Conservation (phyloP, 2,329 filamentous ascomycete genomes). For the Trichoderma simmonsii region DNA sequence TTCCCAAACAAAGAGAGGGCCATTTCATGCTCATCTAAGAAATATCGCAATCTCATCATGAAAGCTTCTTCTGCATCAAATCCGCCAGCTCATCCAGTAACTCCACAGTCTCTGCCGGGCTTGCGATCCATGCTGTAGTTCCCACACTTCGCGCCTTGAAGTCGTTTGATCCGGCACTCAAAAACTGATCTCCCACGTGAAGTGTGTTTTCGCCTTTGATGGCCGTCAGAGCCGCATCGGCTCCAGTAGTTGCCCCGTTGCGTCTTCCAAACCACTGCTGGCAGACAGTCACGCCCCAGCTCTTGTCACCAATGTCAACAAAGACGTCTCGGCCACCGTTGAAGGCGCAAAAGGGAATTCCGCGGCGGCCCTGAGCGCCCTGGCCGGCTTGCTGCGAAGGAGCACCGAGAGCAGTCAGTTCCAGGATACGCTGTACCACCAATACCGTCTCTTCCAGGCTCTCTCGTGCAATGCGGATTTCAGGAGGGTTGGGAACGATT, state of each 20-base stretch:
- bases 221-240: slow-evolving; percentile 24
- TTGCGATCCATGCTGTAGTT: slow-evolving; percentile 97
- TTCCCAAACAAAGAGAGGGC: not conserved
- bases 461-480: slow-evolving; percentile 74
- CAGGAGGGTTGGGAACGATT: slow-evolving; percentile 63
- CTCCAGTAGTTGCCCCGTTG: not conserved
- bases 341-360: slow-evolving; percentile 91
- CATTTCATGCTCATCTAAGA: not conserved
- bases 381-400: slow-evolving; percentile 29
- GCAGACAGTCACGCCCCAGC: slow-evolving; percentile 88
- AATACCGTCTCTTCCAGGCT: slow-evolving; percentile 93
- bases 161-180: slow-evolving; percentile 93
- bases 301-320: slow-evolving; percentile 97
- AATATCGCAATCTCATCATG: slow-evolving; percentile 11
- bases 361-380: slow-evolving; percentile 17
- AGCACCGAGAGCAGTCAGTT: slow-evolving; percentile 62
- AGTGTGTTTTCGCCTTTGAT: slow-evolving; percentile 76
- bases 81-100: slow-evolving; percentile 77
- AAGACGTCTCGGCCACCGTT: slow-evolving; percentile 98
- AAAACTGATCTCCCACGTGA: slow-evolving; percentile 95
- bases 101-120: slow-evolving; percentile 83
- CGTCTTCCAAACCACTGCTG: slow-evolving; percentile 77
- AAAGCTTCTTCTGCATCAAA: slow-evolving; percentile 43
- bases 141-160: slow-evolving; percentile 92
- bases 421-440: slow-evolving; percentile 87